These are phyloP conservation scores for Chaetomium tenue DNA, from an alignment of 495 filamentous ascomycete genomes.

Conservation along the genomic window DNA sequence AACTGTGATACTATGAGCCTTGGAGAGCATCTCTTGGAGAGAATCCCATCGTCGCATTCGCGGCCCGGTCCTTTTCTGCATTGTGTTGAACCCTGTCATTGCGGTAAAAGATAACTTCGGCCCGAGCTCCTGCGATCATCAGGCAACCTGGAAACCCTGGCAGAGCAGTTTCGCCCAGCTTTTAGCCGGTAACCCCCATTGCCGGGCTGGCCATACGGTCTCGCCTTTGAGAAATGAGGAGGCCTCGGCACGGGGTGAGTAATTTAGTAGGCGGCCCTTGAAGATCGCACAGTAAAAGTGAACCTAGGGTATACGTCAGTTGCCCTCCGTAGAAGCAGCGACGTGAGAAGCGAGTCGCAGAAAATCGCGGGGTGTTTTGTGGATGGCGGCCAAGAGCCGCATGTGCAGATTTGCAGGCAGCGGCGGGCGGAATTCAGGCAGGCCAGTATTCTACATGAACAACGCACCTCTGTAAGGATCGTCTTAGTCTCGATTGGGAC, in stretches of 20 bases:
- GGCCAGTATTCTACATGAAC: background rate
- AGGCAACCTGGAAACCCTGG: background rate
- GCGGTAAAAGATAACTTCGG: conserved; percentile 1
- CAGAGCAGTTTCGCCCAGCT: background rate
- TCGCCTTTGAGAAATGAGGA: background rate
- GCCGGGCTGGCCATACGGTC: background rate
- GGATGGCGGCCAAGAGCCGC: conserved; percentile 8
- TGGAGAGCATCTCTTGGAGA: background rate
- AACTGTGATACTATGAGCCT: background rate
- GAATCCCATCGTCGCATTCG: background rate
- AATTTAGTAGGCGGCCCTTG: background rate
- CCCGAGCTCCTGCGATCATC: background rate
- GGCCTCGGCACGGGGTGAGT: background rate
- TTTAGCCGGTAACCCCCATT: background rate
- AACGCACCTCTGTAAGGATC: no score
- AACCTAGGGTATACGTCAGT: background rate
- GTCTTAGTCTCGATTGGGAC: no score
- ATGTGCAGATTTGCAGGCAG: background rate
- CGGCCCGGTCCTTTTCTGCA: background rate
- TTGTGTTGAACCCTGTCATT: conserved; percentile 2
- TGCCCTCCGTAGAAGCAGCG: background rate
- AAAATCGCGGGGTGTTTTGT: background rate
- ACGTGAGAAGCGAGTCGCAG: background rate
- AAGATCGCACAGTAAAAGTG: background rate
- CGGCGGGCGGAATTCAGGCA: background rate